phyloP scores from a whole-genome alignment of 2,329 filamentous ascomycete species.

The Lecanicillium sp. region DNA sequence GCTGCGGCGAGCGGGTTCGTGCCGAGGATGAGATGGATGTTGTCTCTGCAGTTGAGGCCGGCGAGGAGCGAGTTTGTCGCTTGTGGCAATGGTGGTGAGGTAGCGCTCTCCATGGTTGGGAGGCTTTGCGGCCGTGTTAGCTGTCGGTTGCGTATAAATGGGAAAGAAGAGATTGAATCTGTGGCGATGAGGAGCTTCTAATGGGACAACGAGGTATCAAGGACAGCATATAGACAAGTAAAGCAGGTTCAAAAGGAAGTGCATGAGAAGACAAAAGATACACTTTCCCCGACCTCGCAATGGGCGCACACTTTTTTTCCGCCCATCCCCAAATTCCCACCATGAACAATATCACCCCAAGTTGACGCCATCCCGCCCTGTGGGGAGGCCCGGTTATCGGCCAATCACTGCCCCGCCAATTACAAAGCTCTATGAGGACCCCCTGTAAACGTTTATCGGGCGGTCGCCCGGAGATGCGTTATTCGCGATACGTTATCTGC shows the following conservation, averaged over 20 bases:
- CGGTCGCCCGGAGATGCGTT: slow-evolving; percentile 13
- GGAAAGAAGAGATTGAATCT: too few relatives aligned
- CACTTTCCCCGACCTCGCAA: too few relatives aligned
- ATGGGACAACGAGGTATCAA: too few relatives aligned
- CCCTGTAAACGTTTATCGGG: neutral
- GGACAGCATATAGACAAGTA: too few relatives aligned
- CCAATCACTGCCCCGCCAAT: slow-evolving; percentile 7
- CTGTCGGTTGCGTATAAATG: too few relatives aligned
- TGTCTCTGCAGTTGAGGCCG: slow-evolving; percentile 58
- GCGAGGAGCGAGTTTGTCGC: slow-evolving; percentile 53
- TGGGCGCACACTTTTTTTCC: slow-evolving; percentile 11
- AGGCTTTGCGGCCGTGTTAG: too few relatives aligned
- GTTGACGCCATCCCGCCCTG: slow-evolving; percentile 26
- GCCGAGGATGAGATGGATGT: slow-evolving; percentile 79
- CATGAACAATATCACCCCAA: slow-evolving; percentile 10
- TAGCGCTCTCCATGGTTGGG: neutral
- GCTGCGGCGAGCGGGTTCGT: slow-evolving; percentile 80
- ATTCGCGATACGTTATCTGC: too few relatives aligned
- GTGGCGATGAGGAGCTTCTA: too few relatives aligned
- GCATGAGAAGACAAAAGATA: too few relatives aligned
- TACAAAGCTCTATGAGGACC: neutral
- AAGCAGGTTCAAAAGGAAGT: too few relatives aligned
- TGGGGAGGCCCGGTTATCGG: slow-evolving; percentile 14
- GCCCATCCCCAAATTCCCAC: neutral
- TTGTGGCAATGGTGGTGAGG: slow-evolving; percentile 8